phyloP scores from a whole-genome alignment of 495 filamentous ascomycete species.

The Neurospora discreta region DNA sequence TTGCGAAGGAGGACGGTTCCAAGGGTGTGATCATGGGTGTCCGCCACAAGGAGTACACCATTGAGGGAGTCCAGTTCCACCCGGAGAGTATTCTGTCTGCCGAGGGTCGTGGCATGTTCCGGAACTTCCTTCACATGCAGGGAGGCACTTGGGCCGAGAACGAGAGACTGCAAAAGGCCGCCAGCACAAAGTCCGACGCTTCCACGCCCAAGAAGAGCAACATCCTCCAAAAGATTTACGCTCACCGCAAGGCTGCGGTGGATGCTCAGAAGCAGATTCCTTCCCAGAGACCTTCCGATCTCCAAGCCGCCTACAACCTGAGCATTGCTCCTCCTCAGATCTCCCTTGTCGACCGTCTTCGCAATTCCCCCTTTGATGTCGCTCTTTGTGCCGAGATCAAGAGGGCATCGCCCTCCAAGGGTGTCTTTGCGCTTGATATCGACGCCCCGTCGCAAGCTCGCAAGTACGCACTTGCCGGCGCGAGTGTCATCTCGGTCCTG shows the following conservation, averaged over 20 bases:
- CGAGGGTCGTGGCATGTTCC: constrained; percentile 78
- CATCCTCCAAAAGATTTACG: constrained; percentile 88
- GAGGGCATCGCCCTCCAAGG: constrained; percentile 91
- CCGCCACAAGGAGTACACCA: constrained; percentile 75
- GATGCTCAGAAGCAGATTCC: constrained; percentile 76
- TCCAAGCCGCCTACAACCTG: constrained; percentile 79
- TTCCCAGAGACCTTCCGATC: constrained; percentile 68
- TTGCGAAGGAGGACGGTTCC: constrained; percentile 49
- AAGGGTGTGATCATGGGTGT: constrained; percentile 93
- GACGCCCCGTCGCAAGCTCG: constrained; percentile 85
- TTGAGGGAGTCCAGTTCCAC: constrained; percentile 96
- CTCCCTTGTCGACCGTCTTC: constrained; percentile 66
- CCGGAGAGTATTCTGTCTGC: constrained; percentile 93
- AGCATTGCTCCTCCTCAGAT: constrained; percentile 79
- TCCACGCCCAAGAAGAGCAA: constrained; percentile 50
- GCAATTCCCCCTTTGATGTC: constrained; percentile 67
- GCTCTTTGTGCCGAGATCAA: constrained; percentile 97
- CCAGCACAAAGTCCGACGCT: constrained; percentile 2
- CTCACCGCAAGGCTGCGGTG: constrained; percentile 65
- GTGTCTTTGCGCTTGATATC: constrained; percentile 75
- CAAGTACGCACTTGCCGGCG: constrained; percentile 85
- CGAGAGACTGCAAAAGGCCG: constrained; percentile 36
- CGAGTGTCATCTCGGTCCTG: constrained; percentile 92
- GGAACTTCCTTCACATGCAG: constrained; percentile 78
- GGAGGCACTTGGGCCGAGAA: constrained; percentile 88